Evolutionary conservation across 257 asterid genomes (phyloP), one percentile per base, ranked within the genome.

Genomic region (Penstemon barbatus): DNA sequence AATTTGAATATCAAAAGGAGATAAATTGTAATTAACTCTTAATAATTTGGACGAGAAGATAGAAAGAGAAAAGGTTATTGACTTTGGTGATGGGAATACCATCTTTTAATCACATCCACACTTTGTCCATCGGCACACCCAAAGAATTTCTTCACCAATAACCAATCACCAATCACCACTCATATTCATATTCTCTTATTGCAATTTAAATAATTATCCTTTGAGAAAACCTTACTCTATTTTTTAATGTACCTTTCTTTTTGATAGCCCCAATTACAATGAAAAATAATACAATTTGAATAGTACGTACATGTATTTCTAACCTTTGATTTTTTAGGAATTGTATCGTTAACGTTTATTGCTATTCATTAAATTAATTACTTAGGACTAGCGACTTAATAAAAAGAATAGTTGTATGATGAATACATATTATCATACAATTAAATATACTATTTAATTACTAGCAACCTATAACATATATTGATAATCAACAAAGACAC

Each of bases 71-170:
- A 50, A 51, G 50, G 0, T 10, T 36, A 19, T 13, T 1, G 25
- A 46, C 18, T 38, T 70, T 11, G 49, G 50, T 44, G 77, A 48
- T 49, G 19, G 66, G 37, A 71, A 68, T 55, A 48, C 61, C 60
- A 74, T 71, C 65, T 63, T 45, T 61, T 59, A 57, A 78, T 71
- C 51, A 60, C 15, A 61, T 63, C 83, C 80, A 68, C 78, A 79
- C 70, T 43, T 44, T 49, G 44, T 55, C 43, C 19, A 68, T 68
- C 80, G 57, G 70, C 68, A 62, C 50, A 74, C 67, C 44, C 71
- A 54, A 65, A 77, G 49, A 61, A 61, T 49, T 52, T 55, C 74
- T n/a, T n/a, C n/a, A n/a, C n/a, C n/a, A n/a, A 51, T 68, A 77
- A 71, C 74, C 33, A 25, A 25, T 0, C 33, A 25, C 33, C 33